Percentiles rank a stretch among this genome's conserved stretches.
These are phyloP conservation scores for Naematelia aurantialba DNA, from an alignment of 768 basidiomycete genomes.

Conservation along the genomic window DNA sequence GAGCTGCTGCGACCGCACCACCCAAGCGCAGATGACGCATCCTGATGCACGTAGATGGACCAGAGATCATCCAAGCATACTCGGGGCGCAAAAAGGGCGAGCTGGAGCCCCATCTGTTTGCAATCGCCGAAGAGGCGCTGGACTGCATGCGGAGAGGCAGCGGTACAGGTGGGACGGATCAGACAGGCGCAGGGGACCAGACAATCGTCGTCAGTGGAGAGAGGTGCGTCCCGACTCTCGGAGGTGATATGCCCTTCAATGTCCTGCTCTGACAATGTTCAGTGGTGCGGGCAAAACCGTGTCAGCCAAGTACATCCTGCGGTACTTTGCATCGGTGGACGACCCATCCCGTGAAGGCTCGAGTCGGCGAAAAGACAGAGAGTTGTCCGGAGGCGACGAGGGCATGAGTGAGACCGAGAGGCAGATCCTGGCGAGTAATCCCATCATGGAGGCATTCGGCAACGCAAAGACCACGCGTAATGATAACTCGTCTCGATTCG, in stretches of 20 bases:
- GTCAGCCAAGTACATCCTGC: conserved; percentile 98
- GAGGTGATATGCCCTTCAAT: neutral
- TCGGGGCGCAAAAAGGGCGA: conserved; percentile 87
- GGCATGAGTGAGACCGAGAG: conserved; percentile 83
- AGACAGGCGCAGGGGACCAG: conserved; percentile 77
- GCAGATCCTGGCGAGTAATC: conserved; percentile 98
- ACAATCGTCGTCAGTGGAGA: conserved; percentile 99
- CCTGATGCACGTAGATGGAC: conserved; percentile 59
- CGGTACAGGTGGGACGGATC: conserved; percentile 47
- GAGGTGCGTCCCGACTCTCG: conserved; percentile 58
- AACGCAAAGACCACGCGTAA: conserved; percentile 99
- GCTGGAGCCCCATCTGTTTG: conserved; percentile 94
- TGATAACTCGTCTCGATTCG: conserved; percentile 97
- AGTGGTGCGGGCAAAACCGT: conserved; percentile 99
- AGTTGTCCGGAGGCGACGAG: conserved; percentile 40
- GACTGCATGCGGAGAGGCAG: conserved; percentile 79
- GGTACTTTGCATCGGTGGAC: conserved; percentile 96
- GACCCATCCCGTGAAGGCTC: conserved; percentile 66
- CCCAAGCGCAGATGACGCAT: too few relatives aligned
- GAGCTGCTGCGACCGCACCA: conserved; percentile 10
- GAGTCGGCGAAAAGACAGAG: conserved; percentile 62
- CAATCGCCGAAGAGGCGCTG: conserved; percentile 98
- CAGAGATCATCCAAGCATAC: conserved; percentile 96
- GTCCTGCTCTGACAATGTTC: conserved; percentile 7
- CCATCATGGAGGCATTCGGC: conserved; percentile 96